Percentiles rank a stretch among this genome's conserved stretches.
These are phyloP conservation scores for Metrosideros polymorpha DNA, from an alignment of 441 rosid species.

Conservation along the genomic window DNA sequence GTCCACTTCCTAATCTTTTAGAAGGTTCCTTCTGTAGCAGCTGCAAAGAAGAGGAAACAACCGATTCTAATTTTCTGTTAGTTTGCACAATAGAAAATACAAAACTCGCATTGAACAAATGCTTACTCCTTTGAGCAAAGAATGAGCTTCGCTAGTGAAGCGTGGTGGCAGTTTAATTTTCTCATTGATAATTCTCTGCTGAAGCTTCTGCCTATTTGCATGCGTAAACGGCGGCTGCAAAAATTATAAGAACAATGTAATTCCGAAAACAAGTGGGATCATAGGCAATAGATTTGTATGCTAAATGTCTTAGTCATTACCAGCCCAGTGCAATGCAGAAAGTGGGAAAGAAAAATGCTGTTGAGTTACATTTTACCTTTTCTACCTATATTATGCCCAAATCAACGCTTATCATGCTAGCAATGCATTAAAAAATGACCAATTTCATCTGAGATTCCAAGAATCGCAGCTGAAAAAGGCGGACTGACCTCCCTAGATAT, in stretches of 20 bases:
- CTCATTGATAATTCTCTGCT: conserved; percentile 64
- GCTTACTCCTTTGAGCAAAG: conserved; percentile 65
- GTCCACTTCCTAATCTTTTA: conserved; percentile 61
- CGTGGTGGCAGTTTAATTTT: conserved; percentile 59
- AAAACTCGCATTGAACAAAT: background rate
- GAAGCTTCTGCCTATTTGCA: conserved; percentile 59
- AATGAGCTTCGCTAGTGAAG: conserved; percentile 58
- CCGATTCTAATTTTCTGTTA: background rate
- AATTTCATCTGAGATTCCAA: background rate
- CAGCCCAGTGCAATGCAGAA: background rate
- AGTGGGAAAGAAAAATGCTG: background rate
- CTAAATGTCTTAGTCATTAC: background rate
- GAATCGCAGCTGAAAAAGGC: background rate
- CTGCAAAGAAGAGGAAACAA: conserved; percentile 13
- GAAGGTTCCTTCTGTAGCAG: conserved; percentile 65
- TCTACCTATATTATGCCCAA: background rate
- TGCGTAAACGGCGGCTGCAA: conserved; percentile 54
- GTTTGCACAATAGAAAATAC: background rate
- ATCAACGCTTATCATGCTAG: background rate
- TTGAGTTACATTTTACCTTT: background rate
- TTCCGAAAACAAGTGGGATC: background rate
- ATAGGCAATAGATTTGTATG: background rate
- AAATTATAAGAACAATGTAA: background rate
- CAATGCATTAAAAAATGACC: background rate
- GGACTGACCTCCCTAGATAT: background rate